Evolutionary conservation across 2,329 filamentous ascomycete genomes (phyloP), one percentile per base, ranked within the genome.

Genomic region (Ceratocystis smalleyi): DNA sequence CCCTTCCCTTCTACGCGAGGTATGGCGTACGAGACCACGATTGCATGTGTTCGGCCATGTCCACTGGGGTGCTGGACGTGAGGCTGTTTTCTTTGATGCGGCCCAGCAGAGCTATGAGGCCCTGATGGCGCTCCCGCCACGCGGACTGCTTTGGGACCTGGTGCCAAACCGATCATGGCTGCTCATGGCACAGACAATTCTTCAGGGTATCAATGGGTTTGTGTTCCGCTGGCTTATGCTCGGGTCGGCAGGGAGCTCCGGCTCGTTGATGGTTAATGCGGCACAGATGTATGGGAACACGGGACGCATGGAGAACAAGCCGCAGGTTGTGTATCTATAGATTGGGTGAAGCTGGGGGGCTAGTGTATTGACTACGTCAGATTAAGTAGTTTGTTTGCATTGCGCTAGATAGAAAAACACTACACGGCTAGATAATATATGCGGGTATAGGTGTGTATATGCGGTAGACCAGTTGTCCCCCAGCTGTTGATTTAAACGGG

Each of bases 41-140:
- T 76, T 95, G 15, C 89, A 95, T 73, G 81, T 95, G 59, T 95
- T 94, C 72, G 91, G 90, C 0, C 91, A 96, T 73, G 81, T 91
- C 27, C 91, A 96, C 75, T 87, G 81, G 70, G 88, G 83, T 7
- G 81, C 87, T 57, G 91, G 90, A 17, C 77, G 77, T 54, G 84
- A 91, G 70, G 74, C 83, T 0, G 79, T 88, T 8, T 87, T 83
- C 74, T 95, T 88, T 79, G 89, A 94, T 72, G 81, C 84, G 30
- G 81, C 83, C 66, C 89, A 95, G 73, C 76, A 75, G 40, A 81
- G 81, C 1, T 91, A 89, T 74, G 89, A 92, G 74, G 76, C 77
- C n/a, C 77, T 89, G 27, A 74, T 81, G 71, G 74, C 76, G 1
- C 74, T 74, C 10, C 74, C 74, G 22, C 72, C 71, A 2, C 74